A percentile compares a stretch with the other conserved stretches of the same genome.
Conservation (phyloP, 2,329 filamentous ascomycete species). For the Fusarium odoratissimum region DNA sequence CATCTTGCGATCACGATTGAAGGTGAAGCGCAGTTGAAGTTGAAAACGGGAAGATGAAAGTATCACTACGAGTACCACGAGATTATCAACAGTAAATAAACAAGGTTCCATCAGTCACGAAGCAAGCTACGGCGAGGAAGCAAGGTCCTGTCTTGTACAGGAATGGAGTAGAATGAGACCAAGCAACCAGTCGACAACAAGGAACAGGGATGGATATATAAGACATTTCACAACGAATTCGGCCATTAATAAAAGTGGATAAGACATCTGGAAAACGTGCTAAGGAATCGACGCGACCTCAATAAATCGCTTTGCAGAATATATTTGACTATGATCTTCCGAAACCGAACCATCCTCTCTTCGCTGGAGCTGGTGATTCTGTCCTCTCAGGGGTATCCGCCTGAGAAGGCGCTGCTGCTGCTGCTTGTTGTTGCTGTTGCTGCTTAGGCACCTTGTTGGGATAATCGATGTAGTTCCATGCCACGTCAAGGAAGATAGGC, state of each 20-base stretch:
- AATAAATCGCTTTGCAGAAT: slow-evolving; percentile 27
- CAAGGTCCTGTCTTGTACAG: slow-evolving; percentile 26
- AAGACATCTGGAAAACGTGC: slow-evolving; percentile 5
- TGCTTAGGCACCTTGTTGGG: slow-evolving; percentile 66
- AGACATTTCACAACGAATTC: slow-evolving; percentile 27
- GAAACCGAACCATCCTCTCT: slow-evolving; percentile 84
- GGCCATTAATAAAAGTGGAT: slow-evolving; percentile 7
- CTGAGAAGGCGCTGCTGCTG: slow-evolving; percentile 38
- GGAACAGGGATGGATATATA: slow-evolving; percentile 15
- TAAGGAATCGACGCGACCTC: slow-evolving; percentile 18
- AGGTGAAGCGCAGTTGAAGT: neutral
- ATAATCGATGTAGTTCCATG: slow-evolving; percentile 98
- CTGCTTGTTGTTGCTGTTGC: neutral
- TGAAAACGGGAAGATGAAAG: neutral
- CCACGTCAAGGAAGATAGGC: slow-evolving; percentile 94
- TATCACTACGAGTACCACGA: neutral
- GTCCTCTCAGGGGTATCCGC: slow-evolving; percentile 44
- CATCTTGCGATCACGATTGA: slow-evolving; percentile 1
- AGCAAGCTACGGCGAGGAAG: slow-evolving; percentile 1
- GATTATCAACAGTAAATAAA: slow-evolving; percentile 30
- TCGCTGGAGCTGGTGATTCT: slow-evolving; percentile 54
- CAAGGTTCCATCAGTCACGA: slow-evolving; percentile 14
- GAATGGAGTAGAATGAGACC: slow-evolving; percentile 38
- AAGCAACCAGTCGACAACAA: slow-evolving; percentile 31
- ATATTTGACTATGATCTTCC: slow-evolving; percentile 57